Base-by-base conservation (phyloP, 1,139 yeast genomes). In the Kodamaea ohmeri region DNA sequence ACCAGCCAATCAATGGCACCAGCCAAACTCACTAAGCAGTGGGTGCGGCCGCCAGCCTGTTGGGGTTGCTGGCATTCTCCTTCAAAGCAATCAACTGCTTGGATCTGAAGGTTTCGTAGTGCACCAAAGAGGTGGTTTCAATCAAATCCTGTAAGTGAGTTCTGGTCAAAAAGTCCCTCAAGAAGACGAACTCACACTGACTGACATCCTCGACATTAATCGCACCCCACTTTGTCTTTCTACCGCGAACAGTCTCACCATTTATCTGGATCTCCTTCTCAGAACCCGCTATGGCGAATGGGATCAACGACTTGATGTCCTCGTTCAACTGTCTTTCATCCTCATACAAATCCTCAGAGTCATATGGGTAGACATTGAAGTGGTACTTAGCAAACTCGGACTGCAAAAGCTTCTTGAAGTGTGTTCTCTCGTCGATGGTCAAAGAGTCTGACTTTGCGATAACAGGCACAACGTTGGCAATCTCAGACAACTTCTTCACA, bases 261-360 rank as follows among this genome's bases (percentile, higher is more conserved):
- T 80, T 78, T 41, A 80, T 67, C 41, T 81, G 75, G 45, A 86
- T 78, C 51, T 83, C 84, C 44, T 72, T 76, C 58, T 89, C 95
- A n/a, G 96, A 83, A 30, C 97, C 98, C 39, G 90, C 89, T 35
- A 92, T 79, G 1, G 98, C 97, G 68, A 92, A 92, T 21, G 98
- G 98, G 50, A 90, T 78, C 56, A 78, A 77, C 36, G 83, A 86
- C 71, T 83, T 78, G 52, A 84, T 83, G 52, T 84, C 87, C 50
- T 76, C 78, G 55, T 84, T 84, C 53, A 83, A 72, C 55, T 85
- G 95, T 52, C 79, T 78, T 58, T 84, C 92, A 51, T 87, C 96
- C 25, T 83, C 92, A 43, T 77, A 76, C 50, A 82, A 68, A 42
- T 80, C 89, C 27, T 81, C 85, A 38, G 74, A 69, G 60, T 88